These are phyloP conservation scores for Diutina catenulata DNA, from an alignment of 1,139 yeast species.

Conservation along the genomic window DNA sequence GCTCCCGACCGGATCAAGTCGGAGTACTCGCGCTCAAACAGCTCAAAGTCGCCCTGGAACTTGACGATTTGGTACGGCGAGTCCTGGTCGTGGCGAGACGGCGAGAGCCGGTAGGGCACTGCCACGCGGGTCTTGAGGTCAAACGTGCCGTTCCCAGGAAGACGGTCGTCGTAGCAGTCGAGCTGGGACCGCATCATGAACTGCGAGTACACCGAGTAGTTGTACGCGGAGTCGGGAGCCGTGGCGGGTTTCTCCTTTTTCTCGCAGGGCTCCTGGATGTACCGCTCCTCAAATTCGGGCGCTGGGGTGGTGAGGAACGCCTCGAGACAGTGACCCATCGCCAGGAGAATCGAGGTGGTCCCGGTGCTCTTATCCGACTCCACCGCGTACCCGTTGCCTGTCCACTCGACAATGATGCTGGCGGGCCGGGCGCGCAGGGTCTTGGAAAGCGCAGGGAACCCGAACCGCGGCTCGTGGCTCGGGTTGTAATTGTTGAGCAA, in stretches of 20 bases:
- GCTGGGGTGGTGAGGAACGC: conserved; percentile 53
- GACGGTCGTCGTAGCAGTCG: conserved; percentile 64
- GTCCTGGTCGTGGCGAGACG: conserved; percentile 22
- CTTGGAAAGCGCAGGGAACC: conserved; percentile 25
- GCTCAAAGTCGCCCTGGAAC: conserved; percentile 54
- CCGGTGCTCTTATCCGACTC: conserved; percentile 64
- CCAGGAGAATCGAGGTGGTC: conserved; percentile 58
- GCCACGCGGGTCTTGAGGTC: conserved; percentile 91
- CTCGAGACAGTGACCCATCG: conserved; percentile 73
- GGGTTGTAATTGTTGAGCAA: conserved; percentile 42
- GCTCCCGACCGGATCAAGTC: conserved; percentile 69
- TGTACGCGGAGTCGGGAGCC: conserved; percentile 31
- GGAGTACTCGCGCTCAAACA: conserved; percentile 65
- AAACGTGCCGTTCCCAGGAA: conserved; percentile 89
- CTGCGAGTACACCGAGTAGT: conserved; percentile 57
- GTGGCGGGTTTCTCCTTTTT: conserved; percentile 6
- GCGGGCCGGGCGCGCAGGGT: conserved; percentile 23
- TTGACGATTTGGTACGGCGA: conserved; percentile 46
- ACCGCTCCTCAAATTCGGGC: conserved; percentile 29
- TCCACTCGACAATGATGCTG: conserved; percentile 25
- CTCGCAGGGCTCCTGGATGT: conserved; percentile 10
- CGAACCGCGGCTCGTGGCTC: conserved; percentile 14
- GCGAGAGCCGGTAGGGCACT: conserved; percentile 73
- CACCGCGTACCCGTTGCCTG: conserved; percentile 39
- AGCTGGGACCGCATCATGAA: conserved; percentile 84